A percentile compares a stretch with the other conserved stretches of the same genome.
These are phyloP conservation scores for Zhuliangozyma blackwelliae DNA, from an alignment of 1,139 yeast species.

Conservation along the genomic window DNA sequence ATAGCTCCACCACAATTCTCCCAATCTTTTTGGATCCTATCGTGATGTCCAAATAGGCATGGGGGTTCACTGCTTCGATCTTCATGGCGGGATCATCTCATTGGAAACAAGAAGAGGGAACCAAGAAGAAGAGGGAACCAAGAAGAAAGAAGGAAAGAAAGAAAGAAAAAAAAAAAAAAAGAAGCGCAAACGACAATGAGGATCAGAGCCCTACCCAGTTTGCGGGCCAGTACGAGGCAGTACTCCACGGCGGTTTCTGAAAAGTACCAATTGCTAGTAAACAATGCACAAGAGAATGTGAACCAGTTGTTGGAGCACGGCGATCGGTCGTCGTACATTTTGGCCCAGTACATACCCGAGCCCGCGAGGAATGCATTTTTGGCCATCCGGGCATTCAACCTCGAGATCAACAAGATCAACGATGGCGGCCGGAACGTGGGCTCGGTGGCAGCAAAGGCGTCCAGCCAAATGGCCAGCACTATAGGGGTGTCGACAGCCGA, in stretches of 20 bases:
- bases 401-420: slow-evolving; percentile 61
- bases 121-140: too few species aligned
- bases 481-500: slow-evolving; percentile 47
- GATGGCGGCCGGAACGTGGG: slow-evolving; percentile 38
- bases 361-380: slow-evolving; percentile 61
- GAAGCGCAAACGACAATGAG: background rate
- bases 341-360: slow-evolving; percentile 68
- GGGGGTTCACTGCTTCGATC: slow-evolving; percentile 26
- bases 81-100: slow-evolving; percentile 19
- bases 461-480: slow-evolving; percentile 24
- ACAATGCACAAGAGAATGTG: slow-evolving; percentile 43
- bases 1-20: slow-evolving; percentile 61
- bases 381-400: slow-evolving; percentile 66
- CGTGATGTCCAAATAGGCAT: slow-evolving; percentile 55
- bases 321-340: slow-evolving; percentile 64
- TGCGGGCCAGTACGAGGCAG: too few species aligned
- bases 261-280: slow-evolving; percentile 12
- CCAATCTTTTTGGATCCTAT: slow-evolving; percentile 49
- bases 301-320: slow-evolving; percentile 34
- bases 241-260: too few species aligned
- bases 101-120: background rate
- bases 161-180: slow-evolving; percentile 1
- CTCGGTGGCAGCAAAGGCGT: slow-evolving; percentile 29
- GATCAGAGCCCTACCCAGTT: too few species aligned
- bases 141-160: background rate